phyloP scores from a whole-genome alignment of 148 eudicot species.

The Cornus kousa region DNA sequence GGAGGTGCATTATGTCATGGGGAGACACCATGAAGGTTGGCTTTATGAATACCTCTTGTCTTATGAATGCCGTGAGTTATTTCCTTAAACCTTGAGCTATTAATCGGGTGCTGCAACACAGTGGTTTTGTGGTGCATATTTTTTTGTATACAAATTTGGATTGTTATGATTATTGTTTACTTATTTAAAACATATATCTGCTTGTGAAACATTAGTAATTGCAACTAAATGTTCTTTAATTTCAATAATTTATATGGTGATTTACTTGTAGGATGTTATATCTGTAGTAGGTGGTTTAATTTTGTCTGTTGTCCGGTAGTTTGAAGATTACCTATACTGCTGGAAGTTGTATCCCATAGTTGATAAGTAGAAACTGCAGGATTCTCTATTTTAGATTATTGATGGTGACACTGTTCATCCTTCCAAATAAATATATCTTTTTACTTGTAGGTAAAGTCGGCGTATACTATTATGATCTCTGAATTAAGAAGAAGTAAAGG shows the following conservation, averaged over 20 bases:
- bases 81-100: constrained; percentile 8
- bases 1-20: constrained; percentile 35
- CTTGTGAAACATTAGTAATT: neutral
- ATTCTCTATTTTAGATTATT: constrained; percentile 38
- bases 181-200: neutral
- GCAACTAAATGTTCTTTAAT: neutral
- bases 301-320: neutral
- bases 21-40: constrained; percentile 39
- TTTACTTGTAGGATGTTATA: neutral
- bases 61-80: constrained; percentile 18
- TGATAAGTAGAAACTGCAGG: constrained; percentile 23
- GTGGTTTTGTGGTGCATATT: constrained; percentile 1
- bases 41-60: constrained; percentile 19
- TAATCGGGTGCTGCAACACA: constrained; percentile 11
- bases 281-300: constrained; percentile 2
- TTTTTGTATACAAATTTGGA: neutral
- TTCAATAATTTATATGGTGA: neutral
- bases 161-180: neutral
- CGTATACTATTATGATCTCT: constrained; percentile 88
- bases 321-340: neutral
- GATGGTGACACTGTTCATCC: constrained; percentile 62
- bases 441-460: constrained; percentile 96
- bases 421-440: constrained; percentile 83
- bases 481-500: constrained; percentile 93
- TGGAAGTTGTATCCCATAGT: neutral